A percentile compares a stretch with the other conserved stretches of the same genome.
phyloP scores from a whole-genome alignment of 2,329 filamentous ascomycete genomes.

The Pezicula neosporulosa region DNA sequence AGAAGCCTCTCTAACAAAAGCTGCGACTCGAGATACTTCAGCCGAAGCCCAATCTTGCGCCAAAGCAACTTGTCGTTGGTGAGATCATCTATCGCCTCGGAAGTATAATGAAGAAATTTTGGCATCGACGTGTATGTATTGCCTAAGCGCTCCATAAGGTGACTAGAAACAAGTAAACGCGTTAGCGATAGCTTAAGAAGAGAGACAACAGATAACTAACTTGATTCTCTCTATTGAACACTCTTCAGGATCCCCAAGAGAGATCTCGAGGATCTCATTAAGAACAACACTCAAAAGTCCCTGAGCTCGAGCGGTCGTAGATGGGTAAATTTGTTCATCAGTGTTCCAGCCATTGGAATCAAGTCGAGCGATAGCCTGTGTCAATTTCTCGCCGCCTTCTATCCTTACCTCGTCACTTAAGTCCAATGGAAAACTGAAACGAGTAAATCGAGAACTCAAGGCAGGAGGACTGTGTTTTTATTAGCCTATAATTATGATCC shows the following conservation, averaged over 20 bases:
- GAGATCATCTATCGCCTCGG: background rate
- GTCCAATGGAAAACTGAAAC: conserved; percentile 51
- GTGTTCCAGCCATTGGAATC: conserved; percentile 51
- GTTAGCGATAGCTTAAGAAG: background rate
- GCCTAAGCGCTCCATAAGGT: conserved; percentile 21
- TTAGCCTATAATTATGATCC: no score
- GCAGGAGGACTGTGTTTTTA: conserved; percentile 41
- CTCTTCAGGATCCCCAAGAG: conserved; percentile 26
- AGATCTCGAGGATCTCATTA: conserved; percentile 58
- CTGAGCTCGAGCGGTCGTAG: conserved; percentile 43
- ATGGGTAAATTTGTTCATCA: conserved; percentile 36
- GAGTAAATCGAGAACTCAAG: conserved; percentile 48
- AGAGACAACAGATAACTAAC: conserved; percentile 6
- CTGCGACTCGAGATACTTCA: conserved; percentile 52
- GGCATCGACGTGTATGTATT: conserved; percentile 28
- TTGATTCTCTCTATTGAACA: conserved; percentile 17
- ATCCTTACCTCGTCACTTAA: conserved; percentile 46
- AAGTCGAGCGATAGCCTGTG: conserved; percentile 33
- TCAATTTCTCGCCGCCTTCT: conserved; percentile 36
- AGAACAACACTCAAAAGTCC: conserved; percentile 45
- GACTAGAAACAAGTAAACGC: conserved; percentile 4
- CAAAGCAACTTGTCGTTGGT: background rate
- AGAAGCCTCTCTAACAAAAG: conserved; percentile 57
- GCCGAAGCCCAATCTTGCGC: conserved; percentile 32
- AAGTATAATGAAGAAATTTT: background rate